These are phyloP conservation scores for Gryganskiella cystojenkinii DNA, from an alignment of 192 early-diverging fungal genomes.

Conservation along the genomic window DNA sequence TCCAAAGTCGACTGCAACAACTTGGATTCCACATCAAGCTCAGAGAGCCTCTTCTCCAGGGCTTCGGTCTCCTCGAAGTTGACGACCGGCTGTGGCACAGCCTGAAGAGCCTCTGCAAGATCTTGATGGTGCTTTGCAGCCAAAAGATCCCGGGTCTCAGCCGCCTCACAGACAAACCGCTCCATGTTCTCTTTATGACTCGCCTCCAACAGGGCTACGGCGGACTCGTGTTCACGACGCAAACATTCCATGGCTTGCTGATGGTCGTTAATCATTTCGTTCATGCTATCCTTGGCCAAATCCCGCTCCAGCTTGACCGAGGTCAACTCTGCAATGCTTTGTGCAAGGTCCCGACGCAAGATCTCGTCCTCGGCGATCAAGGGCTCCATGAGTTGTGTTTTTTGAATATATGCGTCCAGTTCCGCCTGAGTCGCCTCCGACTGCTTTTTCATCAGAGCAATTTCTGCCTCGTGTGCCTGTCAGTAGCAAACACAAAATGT, in stretches of 20 bases:
- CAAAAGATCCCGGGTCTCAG: slow-evolving; percentile 32
- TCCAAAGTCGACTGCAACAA: slow-evolving; percentile 8
- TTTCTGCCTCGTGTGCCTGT: slow-evolving; percentile 18
- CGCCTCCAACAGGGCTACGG: slow-evolving; percentile 11
- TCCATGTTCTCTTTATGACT: slow-evolving; percentile 27
- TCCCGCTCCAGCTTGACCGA: slow-evolving; percentile 43
- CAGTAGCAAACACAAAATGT: neutral
- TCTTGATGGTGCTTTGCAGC: slow-evolving; percentile 29
- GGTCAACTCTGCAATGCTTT: slow-evolving; percentile 32
- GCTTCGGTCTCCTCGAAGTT: neutral
- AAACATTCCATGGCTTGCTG: slow-evolving; percentile 25
- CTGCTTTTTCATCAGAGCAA: slow-evolving; percentile 18
- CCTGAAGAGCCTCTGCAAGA: slow-evolving; percentile 9
- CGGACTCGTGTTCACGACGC: slow-evolving; percentile 37
- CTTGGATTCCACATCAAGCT: slow-evolving; percentile 2
- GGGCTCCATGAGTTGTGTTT: slow-evolving; percentile 36
- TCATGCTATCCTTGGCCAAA: slow-evolving; percentile 44
- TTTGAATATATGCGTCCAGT: slow-evolving; percentile 45
- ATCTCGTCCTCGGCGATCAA: slow-evolving; percentile 48
- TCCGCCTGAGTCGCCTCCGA: slow-evolving; percentile 34
- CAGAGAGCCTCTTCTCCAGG: neutral
- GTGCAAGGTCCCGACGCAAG: slow-evolving; percentile 33
- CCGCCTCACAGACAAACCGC: slow-evolving; percentile 19
- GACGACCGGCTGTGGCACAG: neutral
- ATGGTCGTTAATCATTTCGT: slow-evolving; percentile 45